Conservation (phyloP, 2,329 filamentous ascomycete genomes). For the Ascochyta lentis region DNA sequence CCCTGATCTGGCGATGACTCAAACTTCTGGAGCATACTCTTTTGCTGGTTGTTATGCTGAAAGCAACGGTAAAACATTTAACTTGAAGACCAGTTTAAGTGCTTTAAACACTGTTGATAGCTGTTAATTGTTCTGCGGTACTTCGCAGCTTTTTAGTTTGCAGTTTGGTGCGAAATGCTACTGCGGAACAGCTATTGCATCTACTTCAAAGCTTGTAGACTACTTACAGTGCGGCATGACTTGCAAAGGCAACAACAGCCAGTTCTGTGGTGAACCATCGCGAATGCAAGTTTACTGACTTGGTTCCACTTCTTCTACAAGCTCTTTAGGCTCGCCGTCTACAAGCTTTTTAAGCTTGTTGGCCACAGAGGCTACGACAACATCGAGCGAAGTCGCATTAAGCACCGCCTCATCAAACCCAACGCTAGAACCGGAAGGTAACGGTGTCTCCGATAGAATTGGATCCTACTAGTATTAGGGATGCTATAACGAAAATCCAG, state of each 20-base stretch:
- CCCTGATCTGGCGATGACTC: slow-evolving; percentile 24
- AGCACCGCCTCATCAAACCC: background rate
- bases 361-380: background rate
- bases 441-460: slow-evolving; percentile 2
- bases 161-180: slow-evolving; percentile 39
- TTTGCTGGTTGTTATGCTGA: slow-evolving; percentile 24
- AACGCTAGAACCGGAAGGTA: background rate
- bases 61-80: slow-evolving; percentile 16
- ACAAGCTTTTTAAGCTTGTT: background rate
- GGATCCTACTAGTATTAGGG: slow-evolving; percentile 1
- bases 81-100: slow-evolving; percentile 8
- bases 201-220: slow-evolving; percentile 1
- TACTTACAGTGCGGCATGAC: slow-evolving; percentile 11
- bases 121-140: slow-evolving; percentile 31
- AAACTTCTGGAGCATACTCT: slow-evolving; percentile 19
- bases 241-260: slow-evolving; percentile 15
- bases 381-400: background rate
- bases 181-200: slow-evolving; percentile 5
- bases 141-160: slow-evolving; percentile 39
- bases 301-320: background rate
- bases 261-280: slow-evolving; percentile 12
- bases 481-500: slow-evolving; percentile 2
- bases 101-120: slow-evolving; percentile 10
- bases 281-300: slow-evolving; percentile 16
- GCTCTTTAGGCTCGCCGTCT: background rate